Evolutionary conservation across 2,329 filamentous ascomycete genomes (phyloP), one percentile per base, ranked within the genome.

Genomic region (Fusarium coffeatum): DNA sequence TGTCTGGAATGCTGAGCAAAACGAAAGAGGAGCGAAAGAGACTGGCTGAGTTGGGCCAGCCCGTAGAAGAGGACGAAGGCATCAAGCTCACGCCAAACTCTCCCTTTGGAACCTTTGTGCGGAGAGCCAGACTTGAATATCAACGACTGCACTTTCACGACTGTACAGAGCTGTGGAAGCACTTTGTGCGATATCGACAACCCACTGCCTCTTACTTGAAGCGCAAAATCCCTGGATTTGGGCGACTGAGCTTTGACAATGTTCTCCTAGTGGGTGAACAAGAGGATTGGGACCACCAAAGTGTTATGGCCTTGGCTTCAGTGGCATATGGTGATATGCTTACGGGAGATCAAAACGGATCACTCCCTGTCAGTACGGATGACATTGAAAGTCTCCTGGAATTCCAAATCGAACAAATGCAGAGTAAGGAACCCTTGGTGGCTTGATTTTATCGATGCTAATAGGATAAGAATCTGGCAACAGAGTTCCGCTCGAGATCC

Each of bases 391-490:
- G 88, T 30, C 82, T 98, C 28, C 82, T 98, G 22, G 93, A 97
- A 71, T 97, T 96, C 72, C 94, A 97, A 76, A 90, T 98, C 40
- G 90, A 93, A 68, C 90, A 93, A 78, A 89, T 98, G 82, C 94
- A 98, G 78, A 92, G 92, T 91, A 81, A 75, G 83, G 16, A 13
- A n/a, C 15, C 20, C 16, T 18, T 34, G n/a, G 20, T 4, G 11
- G 11, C 2, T n/a, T 15, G 5, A 43, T 10, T 4, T 48, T 11
- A n/a, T 47, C n/a, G 13, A 51, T 41, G 73, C 72, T 60, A 15
- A 54, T 56, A 30, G 7, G 3, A 2, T 5, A 59, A 93, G 91
- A 89, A 77, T 88, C 92, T 70, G 95, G 95, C 12, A 91, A 88
- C 63, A 87, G 95, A 72, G 88, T 98, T 42, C 92, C 95, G 1